Conservation (phyloP, 495 filamentous ascomycete species). For the Cairneyella variabilis region DNA sequence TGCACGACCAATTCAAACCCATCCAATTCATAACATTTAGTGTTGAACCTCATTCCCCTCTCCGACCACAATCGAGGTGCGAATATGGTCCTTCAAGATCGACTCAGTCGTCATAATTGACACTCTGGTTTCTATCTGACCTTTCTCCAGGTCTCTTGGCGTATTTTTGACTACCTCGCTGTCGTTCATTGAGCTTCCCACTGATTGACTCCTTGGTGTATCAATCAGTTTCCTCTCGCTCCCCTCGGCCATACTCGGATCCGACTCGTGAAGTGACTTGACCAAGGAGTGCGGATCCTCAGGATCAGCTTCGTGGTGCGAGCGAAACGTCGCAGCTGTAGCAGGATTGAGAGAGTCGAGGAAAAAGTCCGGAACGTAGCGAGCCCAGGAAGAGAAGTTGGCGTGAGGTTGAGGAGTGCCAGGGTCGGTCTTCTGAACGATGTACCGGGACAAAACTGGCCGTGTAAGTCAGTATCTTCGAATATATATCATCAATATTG, state of each 20-base stretch:
- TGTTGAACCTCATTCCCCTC: neutral
- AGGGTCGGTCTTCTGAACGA: slow-evolving; percentile 4
- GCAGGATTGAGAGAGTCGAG: neutral
- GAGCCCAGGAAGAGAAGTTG: slow-evolving; percentile 16
- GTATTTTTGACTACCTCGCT: too few relatives aligned
- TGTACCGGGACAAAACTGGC: slow-evolving; percentile 13
- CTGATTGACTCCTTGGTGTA: too few relatives aligned
- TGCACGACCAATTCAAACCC: neutral
- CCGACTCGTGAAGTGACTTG: too few relatives aligned
- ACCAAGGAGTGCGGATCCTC: too few relatives aligned
- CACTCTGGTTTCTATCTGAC: neutral
- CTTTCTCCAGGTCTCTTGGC: slow-evolving; percentile 6
- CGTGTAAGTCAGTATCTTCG: neutral
- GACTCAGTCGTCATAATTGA: neutral
- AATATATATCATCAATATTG: neutral
- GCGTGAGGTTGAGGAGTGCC: neutral
- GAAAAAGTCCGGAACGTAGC: slow-evolving; percentile 17
- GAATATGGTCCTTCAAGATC: neutral
- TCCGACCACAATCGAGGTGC: neutral
- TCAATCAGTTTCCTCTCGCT: too few relatives aligned
- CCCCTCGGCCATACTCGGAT: too few relatives aligned
- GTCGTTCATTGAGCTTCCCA: too few relatives aligned
- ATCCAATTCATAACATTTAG: neutral
- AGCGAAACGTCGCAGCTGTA: too few relatives aligned
- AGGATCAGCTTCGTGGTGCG: too few relatives aligned